These are phyloP conservation scores for Coemansia asiatica DNA, from an alignment of 192 early-diverging fungal species.

Conservation along the genomic window DNA sequence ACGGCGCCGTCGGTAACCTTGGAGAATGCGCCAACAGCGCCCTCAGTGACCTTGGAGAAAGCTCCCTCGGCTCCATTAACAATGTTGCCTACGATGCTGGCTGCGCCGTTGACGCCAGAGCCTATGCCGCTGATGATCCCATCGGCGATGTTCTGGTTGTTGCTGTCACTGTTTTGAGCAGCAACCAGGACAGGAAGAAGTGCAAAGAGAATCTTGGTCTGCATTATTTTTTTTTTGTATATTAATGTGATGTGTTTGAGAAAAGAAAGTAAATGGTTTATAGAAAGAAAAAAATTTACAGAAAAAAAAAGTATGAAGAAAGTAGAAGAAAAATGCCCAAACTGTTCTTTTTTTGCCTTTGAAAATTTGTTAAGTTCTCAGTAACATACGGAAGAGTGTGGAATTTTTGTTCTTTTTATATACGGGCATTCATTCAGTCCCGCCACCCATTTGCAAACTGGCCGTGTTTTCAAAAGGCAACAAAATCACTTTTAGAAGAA, in stretches of 20 bases:
- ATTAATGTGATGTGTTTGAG: not conserved
- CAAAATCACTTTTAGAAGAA: not conserved
- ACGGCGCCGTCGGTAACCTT: slow-evolving; percentile 6
- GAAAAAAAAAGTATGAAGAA: not conserved
- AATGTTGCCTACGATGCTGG: slow-evolving; percentile 8
- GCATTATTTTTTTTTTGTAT: slow-evolving; percentile 6
- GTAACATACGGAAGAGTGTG: too few relatives aligned
- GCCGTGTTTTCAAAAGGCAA: too few relatives aligned
- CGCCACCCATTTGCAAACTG: not conserved
- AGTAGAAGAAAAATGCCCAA: too few relatives aligned
- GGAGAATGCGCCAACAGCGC: slow-evolving; percentile 19
- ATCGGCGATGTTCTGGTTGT: slow-evolving; percentile 20
- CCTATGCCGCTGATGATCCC: slow-evolving; percentile 19
- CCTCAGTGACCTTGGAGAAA: slow-evolving; percentile 10
- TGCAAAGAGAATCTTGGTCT: slow-evolving; percentile 22
- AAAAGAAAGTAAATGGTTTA: not conserved
- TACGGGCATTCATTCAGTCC: not conserved
- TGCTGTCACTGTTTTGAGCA: slow-evolving; percentile 18
- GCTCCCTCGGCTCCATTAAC: not conserved
- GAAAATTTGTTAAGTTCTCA: too few relatives aligned
- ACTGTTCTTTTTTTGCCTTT: too few relatives aligned
- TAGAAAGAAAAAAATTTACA: not conserved
- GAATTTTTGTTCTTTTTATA: not conserved
- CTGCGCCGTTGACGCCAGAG: slow-evolving; percentile 10
- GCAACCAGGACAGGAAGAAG: slow-evolving; percentile 18